A percentile compares a stretch with the other conserved stretches of the same genome.
These are phyloP conservation scores for Alnus rubra DNA, from an alignment of 306 rosid species.

Conservation along the genomic window DNA sequence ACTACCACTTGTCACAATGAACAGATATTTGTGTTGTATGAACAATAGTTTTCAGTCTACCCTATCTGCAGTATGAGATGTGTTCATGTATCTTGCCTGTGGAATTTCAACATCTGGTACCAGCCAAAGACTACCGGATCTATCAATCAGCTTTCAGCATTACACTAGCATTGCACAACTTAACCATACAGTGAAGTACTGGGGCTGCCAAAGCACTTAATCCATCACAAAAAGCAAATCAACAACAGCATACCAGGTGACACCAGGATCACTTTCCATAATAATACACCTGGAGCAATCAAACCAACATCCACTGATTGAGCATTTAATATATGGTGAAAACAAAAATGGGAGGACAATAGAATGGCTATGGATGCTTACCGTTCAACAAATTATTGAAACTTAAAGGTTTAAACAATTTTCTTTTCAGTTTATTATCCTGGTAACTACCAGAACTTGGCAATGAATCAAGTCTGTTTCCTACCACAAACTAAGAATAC, in stretches of 20 bases:
- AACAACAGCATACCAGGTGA: slow-evolving; percentile 21
- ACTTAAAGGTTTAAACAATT: not conserved
- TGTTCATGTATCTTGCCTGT: not conserved
- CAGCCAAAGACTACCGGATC: not conserved
- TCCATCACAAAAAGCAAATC: slow-evolving; percentile 16
- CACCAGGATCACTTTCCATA: slow-evolving; percentile 37
- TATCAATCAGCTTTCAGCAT: not conserved
- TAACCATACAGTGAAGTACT: slow-evolving; percentile 3
- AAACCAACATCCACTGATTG: slow-evolving; percentile 12
- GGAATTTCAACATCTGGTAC: not conserved
- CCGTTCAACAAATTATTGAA: not conserved
- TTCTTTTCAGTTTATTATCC: not conserved
- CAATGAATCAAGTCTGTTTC: not conserved
- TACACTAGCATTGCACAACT: slow-evolving; percentile 2
- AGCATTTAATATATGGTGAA: not conserved
- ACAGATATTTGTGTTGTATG: not conserved
- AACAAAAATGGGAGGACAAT: not conserved
- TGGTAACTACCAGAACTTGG: not conserved
- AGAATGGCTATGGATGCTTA: not conserved
- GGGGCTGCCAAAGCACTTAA: slow-evolving; percentile 27
- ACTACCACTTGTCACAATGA: not conserved
- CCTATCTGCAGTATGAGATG: not conserved
- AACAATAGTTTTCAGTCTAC: not conserved
- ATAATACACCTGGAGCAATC: slow-evolving; percentile 60
- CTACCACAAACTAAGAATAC: not conserved